Base-by-base conservation (phyloP, 352 stramenopile genomes). In the Phytophthora palmivora region DNA sequence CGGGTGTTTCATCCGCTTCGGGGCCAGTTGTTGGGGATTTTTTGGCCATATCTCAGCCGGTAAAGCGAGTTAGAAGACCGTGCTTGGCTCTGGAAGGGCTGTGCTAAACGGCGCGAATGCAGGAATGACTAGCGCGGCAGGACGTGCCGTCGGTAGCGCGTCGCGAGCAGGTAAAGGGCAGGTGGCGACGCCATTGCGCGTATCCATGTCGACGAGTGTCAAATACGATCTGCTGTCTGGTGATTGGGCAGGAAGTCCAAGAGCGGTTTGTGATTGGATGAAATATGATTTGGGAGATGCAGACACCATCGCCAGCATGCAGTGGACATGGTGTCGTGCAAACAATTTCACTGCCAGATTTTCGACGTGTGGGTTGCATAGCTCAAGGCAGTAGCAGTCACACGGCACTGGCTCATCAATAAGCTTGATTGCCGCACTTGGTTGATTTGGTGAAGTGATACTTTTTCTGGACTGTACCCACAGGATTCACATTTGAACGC, bases 201-300 rank as follows among this genome's bases (percentile, higher is more conserved):
- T 70, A 37, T 70, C 62, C 55, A 66, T 70, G 62, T 60, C 26
- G 60, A 63, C 45, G 45, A 63, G 42, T 58, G 60, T 53, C 53
- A 41, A 68, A 68, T 57, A 26, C 11, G 22, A 63, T 68, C 50
- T 67, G 43, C 59, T 36, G 5, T 4, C 28, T 8, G 6, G 8
- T 32, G 58, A 66, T 66, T 66, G 58, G 58, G 3, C 14, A 2
- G 18, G 15, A 43, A 12, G 1, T 11, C 7, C 4, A 42, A 56
- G 56, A 30, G 11, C 73, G 28, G 41, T 42, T 15, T 37, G 0
- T n/a, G 28, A 48, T 63, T 69, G 52, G 53, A 12, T 14, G 10
- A 58, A 55, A 60, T 68, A 10, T 6, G 19, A 24, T 48, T 47
- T 34, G 4, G 38, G 21, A 9, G 57, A 53, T 66, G 42, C 48